These are phyloP conservation scores for Dujonia santamariae DNA, from an alignment of 1,139 yeast genomes.

Conservation along the genomic window DNA sequence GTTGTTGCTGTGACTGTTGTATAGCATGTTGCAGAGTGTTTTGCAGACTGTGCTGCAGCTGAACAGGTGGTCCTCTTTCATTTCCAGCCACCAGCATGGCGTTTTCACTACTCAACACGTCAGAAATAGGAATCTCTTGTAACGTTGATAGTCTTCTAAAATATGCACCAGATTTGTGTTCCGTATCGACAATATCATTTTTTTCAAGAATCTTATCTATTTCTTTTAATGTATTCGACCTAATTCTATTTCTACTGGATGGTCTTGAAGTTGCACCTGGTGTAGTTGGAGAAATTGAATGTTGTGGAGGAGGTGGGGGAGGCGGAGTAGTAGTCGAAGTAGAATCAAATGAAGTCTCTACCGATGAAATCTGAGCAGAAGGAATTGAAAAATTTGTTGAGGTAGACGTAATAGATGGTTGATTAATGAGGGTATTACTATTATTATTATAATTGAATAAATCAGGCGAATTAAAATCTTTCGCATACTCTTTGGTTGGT, in stretches of 20 bases:
- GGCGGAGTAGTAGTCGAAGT: conserved; percentile 15
- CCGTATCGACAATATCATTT: conserved; percentile 39
- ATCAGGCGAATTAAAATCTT: too few relatives aligned
- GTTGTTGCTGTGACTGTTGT: background rate
- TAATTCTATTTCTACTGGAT: conserved; percentile 21
- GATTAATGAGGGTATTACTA: too few relatives aligned
- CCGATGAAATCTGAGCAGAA: conserved; percentile 10
- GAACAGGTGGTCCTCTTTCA: background rate
- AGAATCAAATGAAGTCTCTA: conserved; percentile 23
- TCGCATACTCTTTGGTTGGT: too few relatives aligned
- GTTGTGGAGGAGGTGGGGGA: conserved; percentile 10
- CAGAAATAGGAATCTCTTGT: conserved; percentile 53
- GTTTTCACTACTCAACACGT: conserved; percentile 11
- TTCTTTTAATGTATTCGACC: conserved; percentile 41
- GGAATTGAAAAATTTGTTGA: too few relatives aligned
- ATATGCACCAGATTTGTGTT: conserved; percentile 61
- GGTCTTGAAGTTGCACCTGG: conserved; percentile 12
- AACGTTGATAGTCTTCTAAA: conserved; percentile 68
- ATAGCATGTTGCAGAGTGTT: too few relatives aligned
- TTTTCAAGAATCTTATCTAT: conserved; percentile 40
- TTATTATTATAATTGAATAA: too few relatives aligned
- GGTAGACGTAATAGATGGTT: too few relatives aligned
- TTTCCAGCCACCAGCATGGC: too few relatives aligned
- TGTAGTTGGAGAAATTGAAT: conserved; percentile 13
- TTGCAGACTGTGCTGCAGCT: background rate